These are phyloP conservation scores for Aspergillus fijiensis DNA, from an alignment of 2,329 filamentous ascomycete genomes.

Conservation along the genomic window DNA sequence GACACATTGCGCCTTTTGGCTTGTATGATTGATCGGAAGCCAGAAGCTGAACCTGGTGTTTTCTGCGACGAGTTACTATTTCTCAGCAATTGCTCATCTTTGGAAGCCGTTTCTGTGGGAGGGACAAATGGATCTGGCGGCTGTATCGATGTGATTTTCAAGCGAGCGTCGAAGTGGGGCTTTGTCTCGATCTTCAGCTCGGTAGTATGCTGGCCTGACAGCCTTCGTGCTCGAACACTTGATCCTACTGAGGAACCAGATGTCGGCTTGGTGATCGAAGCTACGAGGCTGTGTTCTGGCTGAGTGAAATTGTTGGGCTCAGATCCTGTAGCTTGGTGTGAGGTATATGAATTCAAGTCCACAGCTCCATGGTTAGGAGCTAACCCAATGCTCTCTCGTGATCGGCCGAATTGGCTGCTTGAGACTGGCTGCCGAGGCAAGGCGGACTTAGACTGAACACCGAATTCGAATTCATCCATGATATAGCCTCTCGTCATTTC, in stretches of 20 bases:
- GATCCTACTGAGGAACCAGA: constrained; percentile 19
- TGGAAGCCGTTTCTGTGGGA: constrained; percentile 30
- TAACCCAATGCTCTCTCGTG: constrained; percentile 73
- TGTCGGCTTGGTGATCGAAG: constrained; percentile 4
- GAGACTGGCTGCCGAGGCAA: constrained; percentile 78
- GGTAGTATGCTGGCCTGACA: constrained; percentile 77
- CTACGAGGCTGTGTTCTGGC: constrained; percentile 39
- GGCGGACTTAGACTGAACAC: constrained; percentile 64
- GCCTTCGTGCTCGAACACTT: constrained; percentile 70
- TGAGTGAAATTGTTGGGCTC: constrained; percentile 33
- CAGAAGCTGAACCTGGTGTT: constrained; percentile 13
- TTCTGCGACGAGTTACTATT: constrained; percentile 17
- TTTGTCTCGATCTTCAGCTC: constrained; percentile 86
- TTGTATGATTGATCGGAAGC: constrained; percentile 21
- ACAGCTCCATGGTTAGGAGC: constrained; percentile 70
- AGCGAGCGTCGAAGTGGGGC: constrained; percentile 30
- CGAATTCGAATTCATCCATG: constrained; percentile 79
- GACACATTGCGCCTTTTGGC: constrained; percentile 34
- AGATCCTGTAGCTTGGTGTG: constrained; percentile 60
- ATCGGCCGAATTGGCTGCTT: constrained; percentile 72
- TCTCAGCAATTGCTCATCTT: constrained; percentile 28
- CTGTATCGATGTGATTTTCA: constrained; percentile 27
- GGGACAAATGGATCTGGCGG: constrained; percentile 25
- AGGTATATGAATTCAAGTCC: constrained; percentile 68
- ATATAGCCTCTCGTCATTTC: constrained; percentile 83